Conservation (phyloP, 2,329 filamentous ascomycete genomes). For the Phaeosphaeria sp. region DNA sequence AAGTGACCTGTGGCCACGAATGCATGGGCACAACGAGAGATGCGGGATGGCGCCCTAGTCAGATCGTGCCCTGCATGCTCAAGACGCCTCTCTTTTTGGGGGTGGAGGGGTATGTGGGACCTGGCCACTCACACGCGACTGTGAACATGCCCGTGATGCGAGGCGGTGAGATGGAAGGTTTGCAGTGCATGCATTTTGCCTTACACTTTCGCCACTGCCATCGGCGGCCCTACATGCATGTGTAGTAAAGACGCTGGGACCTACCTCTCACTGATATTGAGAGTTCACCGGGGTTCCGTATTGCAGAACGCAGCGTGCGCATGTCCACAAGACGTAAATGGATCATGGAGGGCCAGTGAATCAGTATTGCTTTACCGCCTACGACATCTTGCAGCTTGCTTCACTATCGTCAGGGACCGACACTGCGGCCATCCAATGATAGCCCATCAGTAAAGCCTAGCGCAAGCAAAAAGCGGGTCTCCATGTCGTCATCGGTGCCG, state of each 20-base stretch:
- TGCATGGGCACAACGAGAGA: conserved; percentile 9
- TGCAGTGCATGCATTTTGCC: conserved; percentile 10
- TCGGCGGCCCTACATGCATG: background rate
- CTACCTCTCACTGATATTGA: background rate
- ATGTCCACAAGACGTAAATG: background rate
- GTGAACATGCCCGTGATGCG: conserved; percentile 13
- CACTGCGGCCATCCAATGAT: conserved; percentile 21
- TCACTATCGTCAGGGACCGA: conserved; percentile 20
- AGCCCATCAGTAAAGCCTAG: conserved; percentile 6
- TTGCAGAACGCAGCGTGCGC: background rate
- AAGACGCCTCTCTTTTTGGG: conserved; percentile 6
- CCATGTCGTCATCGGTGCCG: conserved; percentile 17
- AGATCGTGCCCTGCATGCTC: conserved; percentile 27
- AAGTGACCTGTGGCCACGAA: conserved; percentile 10
- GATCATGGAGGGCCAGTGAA: background rate
- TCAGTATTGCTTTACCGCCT: conserved; percentile 21
- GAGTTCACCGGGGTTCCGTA: background rate
- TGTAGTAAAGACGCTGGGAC: background rate
- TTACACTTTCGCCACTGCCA: conserved; percentile 13
- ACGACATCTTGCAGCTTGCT: conserved; percentile 26
- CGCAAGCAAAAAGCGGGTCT: conserved; percentile 5
- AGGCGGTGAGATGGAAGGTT: conserved; percentile 27
- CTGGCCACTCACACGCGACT: conserved; percentile 21
- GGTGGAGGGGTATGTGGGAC: conserved; percentile 12
- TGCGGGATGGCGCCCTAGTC: conserved; percentile 26